phyloP scores from a whole-genome alignment of 768 basidiomycete genomes.

The Rhizopogon vesiculosus region DNA sequence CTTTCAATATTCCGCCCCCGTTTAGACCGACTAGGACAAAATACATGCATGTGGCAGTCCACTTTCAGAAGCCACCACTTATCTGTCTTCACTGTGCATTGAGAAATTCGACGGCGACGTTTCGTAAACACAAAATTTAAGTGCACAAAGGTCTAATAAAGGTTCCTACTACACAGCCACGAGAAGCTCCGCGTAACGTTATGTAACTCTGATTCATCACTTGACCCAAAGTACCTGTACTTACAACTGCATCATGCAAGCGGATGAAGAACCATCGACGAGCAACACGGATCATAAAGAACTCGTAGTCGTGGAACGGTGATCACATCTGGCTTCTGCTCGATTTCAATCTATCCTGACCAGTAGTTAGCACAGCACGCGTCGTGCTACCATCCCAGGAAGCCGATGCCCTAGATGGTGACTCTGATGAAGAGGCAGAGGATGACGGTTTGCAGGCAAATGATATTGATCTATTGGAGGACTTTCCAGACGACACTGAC shows the following conservation, averaged over 20 bases:
- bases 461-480: constrained; percentile 66
- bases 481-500: constrained; percentile 82
- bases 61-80: no score
- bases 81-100: neutral
- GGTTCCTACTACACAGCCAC: constrained; percentile 1
- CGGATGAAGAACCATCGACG: constrained; percentile 2
- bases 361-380: constrained; percentile 30
- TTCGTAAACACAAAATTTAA: no score
- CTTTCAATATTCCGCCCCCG: no score
- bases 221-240: no score
- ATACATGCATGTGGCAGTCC: no score
- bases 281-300: constrained; percentile 15
- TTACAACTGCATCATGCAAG: neutral
- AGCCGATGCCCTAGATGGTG: constrained; percentile 6
- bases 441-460: constrained; percentile 35
- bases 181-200: neutral
- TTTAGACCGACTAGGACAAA: no score
- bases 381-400: constrained; percentile 42
- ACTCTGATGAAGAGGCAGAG: constrained; percentile 33
- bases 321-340: constrained; percentile 1
- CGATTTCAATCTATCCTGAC: constrained; percentile 4
- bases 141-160: no score
- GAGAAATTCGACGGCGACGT: no score
- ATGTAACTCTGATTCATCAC: neutral
- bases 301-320: constrained; percentile 22